A percentile compares a stretch with the other conserved stretches of the same genome.
phyloP scores from a whole-genome alignment of 2,329 filamentous ascomycete species.

The Pseudogymnoascus sp. region DNA sequence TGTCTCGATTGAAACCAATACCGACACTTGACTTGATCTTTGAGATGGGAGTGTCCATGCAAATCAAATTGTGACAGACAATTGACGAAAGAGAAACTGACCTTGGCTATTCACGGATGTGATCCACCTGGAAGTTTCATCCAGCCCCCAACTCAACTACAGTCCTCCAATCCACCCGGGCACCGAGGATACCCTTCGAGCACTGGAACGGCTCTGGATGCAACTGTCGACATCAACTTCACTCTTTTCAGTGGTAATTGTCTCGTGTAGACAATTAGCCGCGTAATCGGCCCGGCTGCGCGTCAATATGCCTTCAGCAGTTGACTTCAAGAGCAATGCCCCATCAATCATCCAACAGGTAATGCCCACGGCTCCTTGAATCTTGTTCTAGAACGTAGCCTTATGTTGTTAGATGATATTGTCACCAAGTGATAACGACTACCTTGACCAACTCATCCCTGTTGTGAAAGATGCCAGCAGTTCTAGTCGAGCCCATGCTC shows the following conservation, averaged over 20 bases:
- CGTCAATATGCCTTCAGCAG: constrained; percentile 15
- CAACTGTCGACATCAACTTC: background rate
- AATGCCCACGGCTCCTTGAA: background rate
- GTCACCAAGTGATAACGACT: constrained; percentile 84
- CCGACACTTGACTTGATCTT: background rate
- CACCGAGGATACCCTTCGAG: background rate
- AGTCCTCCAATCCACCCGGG: background rate
- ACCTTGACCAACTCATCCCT: constrained; percentile 90
- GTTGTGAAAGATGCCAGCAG: constrained; percentile 83
- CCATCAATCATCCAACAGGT: constrained; percentile 23
- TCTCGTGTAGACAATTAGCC: background rate
- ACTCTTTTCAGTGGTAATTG: background rate
- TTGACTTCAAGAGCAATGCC: constrained; percentile 9
- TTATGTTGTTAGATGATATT: constrained; percentile 65
- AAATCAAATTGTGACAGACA: background rate
- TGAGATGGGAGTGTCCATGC: background rate
- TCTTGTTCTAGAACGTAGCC: background rate
- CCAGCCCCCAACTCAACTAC: background rate
- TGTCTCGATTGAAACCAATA: background rate
- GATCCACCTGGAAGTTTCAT: background rate
- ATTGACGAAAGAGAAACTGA: background rate
- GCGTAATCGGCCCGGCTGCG: background rate
- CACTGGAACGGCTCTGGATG: background rate
- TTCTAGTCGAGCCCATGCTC: constrained; percentile 60
- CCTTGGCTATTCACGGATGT: background rate